Evolutionary conservation across 2,329 filamentous ascomycete genomes (phyloP), one percentile per base, ranked within the genome.

Genomic region (Magnaporthiopsis rhizophila): DNA sequence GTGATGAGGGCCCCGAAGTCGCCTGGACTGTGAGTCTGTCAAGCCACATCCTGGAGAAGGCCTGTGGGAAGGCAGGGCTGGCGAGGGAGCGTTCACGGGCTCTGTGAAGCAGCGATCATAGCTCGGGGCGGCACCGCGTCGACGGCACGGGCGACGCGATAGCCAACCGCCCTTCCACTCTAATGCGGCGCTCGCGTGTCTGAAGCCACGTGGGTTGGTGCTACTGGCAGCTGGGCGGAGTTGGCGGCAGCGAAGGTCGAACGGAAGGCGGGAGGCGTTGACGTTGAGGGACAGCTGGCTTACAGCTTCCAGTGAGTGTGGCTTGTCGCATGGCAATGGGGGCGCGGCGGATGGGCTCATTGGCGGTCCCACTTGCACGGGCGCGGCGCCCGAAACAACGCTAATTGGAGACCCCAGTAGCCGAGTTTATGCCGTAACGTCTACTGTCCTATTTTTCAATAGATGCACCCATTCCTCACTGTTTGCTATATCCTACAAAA

Each of bases 31-130:
- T 88, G 69, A 96, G 86, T 74, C 92, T 89, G 79, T 97, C 92
- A 73, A 96, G 86, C 92, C 92, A 97, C 91, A 96, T 96, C 71
- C 71, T 77, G 71, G 66, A 65, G 28, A 13, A n/a, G 45, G 57
- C 59, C 30, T 34, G 45, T 18, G 36, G 36, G 32, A 60, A 21
- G 53, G 57, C 26, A 30, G 26, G 57, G 26, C 24, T 32, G 12
- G 53, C 45, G 45, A 56, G 28, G 28, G 36, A n/a, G 34, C 15
- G 32, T 56, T 63, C 34, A 63, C 21, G 21, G 34, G 59, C 45
- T 34, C 26, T 38, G 50, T 7, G 58, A 45, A 34, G 62, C 53
- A 30, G 28, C 61, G 26, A 59, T 60, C 58, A 64, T 64, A 60
- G 58, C 62, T 30, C 45, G 28, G 15, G 26, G 28, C 4, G 26